A percentile compares a stretch with the other conserved stretches of the same genome.
These are phyloP conservation scores for Chlorencoelia australis DNA, from an alignment of 2,329 filamentous ascomycete genomes.

Conservation along the genomic window DNA sequence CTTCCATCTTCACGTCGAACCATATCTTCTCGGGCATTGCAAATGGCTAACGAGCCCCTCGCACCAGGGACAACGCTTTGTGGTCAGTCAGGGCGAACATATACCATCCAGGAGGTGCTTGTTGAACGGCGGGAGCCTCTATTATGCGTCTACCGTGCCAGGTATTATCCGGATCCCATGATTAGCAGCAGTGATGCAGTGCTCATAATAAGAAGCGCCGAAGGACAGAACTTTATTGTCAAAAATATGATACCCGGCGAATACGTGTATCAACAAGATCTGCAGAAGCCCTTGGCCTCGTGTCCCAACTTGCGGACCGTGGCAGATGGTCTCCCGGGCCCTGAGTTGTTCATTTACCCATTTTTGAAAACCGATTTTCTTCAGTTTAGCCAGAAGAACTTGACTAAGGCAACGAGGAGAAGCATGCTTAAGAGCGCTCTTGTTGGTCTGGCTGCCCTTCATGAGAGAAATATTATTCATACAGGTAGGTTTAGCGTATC, in stretches of 20 bases:
- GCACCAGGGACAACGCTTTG: background rate
- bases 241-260: background rate
- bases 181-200: background rate
- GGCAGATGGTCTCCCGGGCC: background rate
- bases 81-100: background rate
- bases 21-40: background rate
- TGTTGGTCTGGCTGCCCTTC: conserved; percentile 29
- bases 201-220: background rate
- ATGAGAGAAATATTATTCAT: conserved; percentile 31
- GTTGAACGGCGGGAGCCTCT: background rate
- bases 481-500: conserved; percentile 19
- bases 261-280: conserved; percentile 1
- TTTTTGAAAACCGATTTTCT: conserved; percentile 1
- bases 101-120: background rate
- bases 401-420: conserved; percentile 22
- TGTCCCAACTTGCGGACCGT: background rate
- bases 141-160: background rate
- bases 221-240: background rate
- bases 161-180: background rate
- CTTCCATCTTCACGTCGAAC: background rate
- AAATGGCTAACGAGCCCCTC: background rate
- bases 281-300: background rate
- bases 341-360: background rate
- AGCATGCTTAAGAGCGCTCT: conserved; percentile 34
- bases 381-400: background rate